phyloP scores from a whole-genome alignment of 1,139 yeast genomes.

The Geotrichum restrictum region DNA sequence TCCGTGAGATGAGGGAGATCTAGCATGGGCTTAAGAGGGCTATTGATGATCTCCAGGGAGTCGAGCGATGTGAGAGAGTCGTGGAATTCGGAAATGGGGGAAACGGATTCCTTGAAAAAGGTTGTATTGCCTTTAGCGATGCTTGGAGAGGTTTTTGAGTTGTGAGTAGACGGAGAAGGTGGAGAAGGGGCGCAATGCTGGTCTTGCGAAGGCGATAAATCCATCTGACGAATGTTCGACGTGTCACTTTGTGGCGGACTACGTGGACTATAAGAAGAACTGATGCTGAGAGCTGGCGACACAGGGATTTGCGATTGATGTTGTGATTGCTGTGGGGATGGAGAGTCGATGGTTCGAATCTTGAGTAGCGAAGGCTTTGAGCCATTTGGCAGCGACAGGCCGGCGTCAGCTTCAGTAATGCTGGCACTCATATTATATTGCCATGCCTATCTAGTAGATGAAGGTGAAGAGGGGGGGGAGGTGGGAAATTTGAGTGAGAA shows the following conservation, averaged over 20 bases:
- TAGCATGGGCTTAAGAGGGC: too few species aligned
- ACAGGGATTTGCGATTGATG: background rate
- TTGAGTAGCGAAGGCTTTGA: background rate
- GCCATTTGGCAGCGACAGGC: background rate
- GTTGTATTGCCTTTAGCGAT: too few species aligned
- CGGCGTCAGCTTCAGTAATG: slow-evolving; percentile 7
- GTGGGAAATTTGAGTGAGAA: background rate
- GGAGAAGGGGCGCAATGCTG: too few species aligned
- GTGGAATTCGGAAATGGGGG: too few species aligned
- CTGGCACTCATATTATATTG: slow-evolving; percentile 8
- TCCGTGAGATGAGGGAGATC: too few species aligned
- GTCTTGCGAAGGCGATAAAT: too few species aligned
- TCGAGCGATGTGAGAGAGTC: too few species aligned
- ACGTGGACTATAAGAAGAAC: background rate
- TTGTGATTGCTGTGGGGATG: background rate
- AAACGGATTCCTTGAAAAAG: too few species aligned
- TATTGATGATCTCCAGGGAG: too few species aligned
- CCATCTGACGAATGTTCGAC: too few species aligned
- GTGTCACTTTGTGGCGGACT: background rate
- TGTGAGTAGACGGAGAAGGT: too few species aligned
- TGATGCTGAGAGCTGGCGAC: background rate
- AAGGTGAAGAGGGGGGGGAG: background rate
- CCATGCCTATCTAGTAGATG: slow-evolving; percentile 7
- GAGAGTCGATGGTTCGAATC: background rate
- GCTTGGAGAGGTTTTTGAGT: too few species aligned